Evolutionary conservation across 768 basidiomycete genomes (phyloP).

Genomic region (Mycena venus): DNA sequence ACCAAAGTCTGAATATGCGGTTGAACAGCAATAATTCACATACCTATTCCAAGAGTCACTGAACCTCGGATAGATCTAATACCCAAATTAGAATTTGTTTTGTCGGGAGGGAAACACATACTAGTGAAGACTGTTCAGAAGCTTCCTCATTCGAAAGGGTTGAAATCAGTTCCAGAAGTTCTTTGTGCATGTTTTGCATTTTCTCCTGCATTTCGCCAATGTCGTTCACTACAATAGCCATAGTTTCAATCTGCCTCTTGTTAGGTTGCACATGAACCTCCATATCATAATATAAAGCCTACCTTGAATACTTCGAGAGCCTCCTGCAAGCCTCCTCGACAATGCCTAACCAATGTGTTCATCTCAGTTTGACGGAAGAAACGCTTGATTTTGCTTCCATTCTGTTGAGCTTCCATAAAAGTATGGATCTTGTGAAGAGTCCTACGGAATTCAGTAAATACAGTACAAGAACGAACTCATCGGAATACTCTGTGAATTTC

Average conservation of each 20-base stretch:
- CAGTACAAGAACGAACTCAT: background rate
- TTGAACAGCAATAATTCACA: too few species aligned
- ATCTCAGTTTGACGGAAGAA: background rate
- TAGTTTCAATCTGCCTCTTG: too few species aligned
- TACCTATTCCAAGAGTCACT: background rate
- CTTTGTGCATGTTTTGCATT: background rate
- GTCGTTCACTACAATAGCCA: accelerated
- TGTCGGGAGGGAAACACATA: too few species aligned
- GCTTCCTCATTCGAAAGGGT: background rate
- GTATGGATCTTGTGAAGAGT: background rate
- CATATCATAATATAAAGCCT: too few species aligned
- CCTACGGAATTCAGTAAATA: background rate
- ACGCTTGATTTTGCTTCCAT: background rate
- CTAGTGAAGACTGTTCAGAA: background rate
- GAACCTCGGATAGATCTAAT: too few species aligned
- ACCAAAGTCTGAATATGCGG: too few species aligned
- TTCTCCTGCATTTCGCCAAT: background rate
- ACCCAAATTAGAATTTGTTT: too few species aligned
- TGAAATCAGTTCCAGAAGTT: background rate
- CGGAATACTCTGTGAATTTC: background rate
- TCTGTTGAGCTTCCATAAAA: background rate
- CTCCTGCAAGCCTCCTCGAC: background rate
- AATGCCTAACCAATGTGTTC: background rate
- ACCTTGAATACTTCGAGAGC: background rate
- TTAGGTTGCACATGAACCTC: background rate